Evolutionary conservation across 345 rosid genomes (phyloP).

Genomic region (Eucalyptus marginata): DNA sequence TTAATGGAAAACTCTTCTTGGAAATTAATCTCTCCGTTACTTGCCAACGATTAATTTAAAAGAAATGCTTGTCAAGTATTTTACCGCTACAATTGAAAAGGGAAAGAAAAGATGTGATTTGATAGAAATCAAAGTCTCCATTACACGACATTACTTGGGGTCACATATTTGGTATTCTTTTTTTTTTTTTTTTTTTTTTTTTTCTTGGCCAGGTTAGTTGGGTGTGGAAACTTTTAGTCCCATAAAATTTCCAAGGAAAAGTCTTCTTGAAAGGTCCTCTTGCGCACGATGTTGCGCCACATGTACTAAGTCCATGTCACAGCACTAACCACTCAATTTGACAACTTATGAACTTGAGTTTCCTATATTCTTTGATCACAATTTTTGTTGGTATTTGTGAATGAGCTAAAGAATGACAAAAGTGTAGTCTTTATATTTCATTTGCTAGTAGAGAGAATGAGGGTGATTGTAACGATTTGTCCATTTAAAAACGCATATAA

Average conservation of each 20-base stretch:
- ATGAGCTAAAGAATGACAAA: rapidly evolving
- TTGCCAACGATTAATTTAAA: rapidly evolving
- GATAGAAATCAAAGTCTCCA: too few relatives aligned
- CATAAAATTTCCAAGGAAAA: too few relatives aligned
- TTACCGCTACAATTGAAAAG: rapidly evolving
- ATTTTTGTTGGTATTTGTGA: too few relatives aligned
- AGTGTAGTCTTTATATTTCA: rapidly evolving
- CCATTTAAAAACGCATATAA: rapidly evolving
- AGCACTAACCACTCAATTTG: rapidly evolving
- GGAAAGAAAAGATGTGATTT: rapidly evolving
- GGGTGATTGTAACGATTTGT: rapidly evolving
- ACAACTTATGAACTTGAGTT: too few relatives aligned
- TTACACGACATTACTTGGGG: too few relatives aligned
- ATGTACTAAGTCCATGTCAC: too few relatives aligned
- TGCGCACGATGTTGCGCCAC: rapidly evolving
- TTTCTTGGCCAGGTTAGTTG: rapidly evolving
- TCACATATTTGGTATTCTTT: too few relatives aligned
- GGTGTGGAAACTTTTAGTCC: too few relatives aligned
- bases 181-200: rapidly evolving
- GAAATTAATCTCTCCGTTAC: too few relatives aligned
- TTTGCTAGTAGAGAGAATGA: too few relatives aligned
- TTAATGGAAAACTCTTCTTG: neutral
- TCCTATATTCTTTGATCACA: rapidly evolving
- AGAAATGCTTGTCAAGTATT: too few relatives aligned
- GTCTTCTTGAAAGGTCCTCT: rapidly evolving